Evolutionary conservation across 768 basidiomycete species (phyloP).

Genomic region (Phylloporus sp.): DNA sequence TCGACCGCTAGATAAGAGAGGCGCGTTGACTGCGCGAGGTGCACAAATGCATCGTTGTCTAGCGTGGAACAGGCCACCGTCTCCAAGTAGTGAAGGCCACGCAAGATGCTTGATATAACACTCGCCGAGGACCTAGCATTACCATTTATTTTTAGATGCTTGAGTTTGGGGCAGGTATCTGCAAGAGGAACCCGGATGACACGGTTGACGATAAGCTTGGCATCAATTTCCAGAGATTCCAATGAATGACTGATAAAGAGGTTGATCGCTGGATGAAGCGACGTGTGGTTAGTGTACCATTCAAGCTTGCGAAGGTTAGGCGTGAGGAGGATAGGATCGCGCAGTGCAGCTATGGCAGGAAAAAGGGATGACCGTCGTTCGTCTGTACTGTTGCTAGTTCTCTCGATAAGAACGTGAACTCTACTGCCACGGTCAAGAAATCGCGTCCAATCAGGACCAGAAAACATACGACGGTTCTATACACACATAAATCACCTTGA

Average conservation of each 20-base stretch:
- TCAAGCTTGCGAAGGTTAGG: constrained; percentile 20
- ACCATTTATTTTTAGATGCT: constrained; percentile 20
- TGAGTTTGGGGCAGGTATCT: constrained; percentile 13
- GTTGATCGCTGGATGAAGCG: constrained; percentile 9
- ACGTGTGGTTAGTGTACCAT: constrained; percentile 10
- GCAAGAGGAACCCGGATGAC: constrained; percentile 11
- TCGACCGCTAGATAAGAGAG: constrained; percentile 20
- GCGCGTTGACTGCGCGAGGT: constrained; percentile 19
- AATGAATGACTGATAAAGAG: constrained; percentile 20
- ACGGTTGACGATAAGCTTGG: constrained; percentile 11
- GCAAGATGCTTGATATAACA: constrained; percentile 13
- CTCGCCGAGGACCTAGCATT: constrained; percentile 13
- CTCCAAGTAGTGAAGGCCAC: constrained; percentile 13
- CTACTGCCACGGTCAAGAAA: constrained; percentile 15
- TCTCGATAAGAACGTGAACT: constrained; percentile 13
- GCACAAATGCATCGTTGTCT: constrained; percentile 20
- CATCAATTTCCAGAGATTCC: constrained; percentile 22
- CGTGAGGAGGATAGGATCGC: constrained; percentile 18
- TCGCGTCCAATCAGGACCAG: constrained; percentile 16
- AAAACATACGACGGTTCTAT: constrained; percentile 18
- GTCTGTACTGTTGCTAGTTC: background rate
- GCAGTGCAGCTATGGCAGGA: constrained; percentile 14
- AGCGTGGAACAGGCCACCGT: constrained; percentile 17
- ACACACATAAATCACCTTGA: background rate
- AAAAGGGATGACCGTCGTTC: constrained; percentile 6